These are phyloP conservation scores for Candida awuae DNA, from an alignment of 805 yeast genomes.

Conservation along the genomic window DNA sequence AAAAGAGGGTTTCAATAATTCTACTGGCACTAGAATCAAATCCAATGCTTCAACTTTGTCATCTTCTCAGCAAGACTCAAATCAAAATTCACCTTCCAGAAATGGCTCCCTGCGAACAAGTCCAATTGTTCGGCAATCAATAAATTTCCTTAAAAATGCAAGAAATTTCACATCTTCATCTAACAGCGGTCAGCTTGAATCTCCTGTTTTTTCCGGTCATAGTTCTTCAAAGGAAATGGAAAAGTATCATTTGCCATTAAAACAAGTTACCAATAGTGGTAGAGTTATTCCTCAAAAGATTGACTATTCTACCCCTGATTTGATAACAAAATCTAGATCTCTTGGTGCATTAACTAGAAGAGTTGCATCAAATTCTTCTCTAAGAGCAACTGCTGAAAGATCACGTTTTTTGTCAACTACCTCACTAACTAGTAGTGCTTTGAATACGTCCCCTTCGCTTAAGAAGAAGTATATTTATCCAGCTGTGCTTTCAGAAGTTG, in stretches of 20 bases:
- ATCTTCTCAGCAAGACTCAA: neutral
- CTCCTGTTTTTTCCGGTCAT: constrained; percentile 8
- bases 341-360: constrained; percentile 37
- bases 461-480: constrained; percentile 56
- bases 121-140: constrained; percentile 33
- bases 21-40: neutral
- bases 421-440: constrained; percentile 31
- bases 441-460: constrained; percentile 37
- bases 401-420: constrained; percentile 21
- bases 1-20: constrained; percentile 12
- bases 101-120: constrained; percentile 18
- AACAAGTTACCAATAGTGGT: constrained; percentile 35
- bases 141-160: constrained; percentile 28
- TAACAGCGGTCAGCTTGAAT: constrained; percentile 8
- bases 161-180: constrained; percentile 22
- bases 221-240: constrained; percentile 20
- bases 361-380: constrained; percentile 29
- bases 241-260: constrained; percentile 29
- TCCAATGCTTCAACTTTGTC: neutral
- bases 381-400: constrained; percentile 26
- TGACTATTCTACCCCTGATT: constrained; percentile 25
- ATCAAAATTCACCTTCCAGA: constrained; percentile 1
- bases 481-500: constrained; percentile 80
- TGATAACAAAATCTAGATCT: constrained; percentile 38
- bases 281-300: constrained; percentile 40